Evolutionary conservation across 2,329 filamentous ascomycete genomes (phyloP).

Genomic region (Aspergillus awamori): DNA sequence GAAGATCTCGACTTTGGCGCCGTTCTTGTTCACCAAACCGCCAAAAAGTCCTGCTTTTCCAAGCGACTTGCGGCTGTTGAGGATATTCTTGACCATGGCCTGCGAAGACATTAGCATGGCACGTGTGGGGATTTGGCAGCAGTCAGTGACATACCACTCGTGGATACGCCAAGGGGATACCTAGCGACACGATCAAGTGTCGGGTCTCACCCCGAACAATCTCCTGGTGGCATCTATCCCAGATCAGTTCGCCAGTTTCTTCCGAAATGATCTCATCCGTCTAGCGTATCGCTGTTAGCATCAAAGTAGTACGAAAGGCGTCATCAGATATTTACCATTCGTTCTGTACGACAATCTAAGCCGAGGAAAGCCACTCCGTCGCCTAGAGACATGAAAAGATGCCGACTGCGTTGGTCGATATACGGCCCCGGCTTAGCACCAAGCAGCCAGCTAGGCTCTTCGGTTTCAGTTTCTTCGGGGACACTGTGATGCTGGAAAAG

Average conservation of each 20-base stretch:
- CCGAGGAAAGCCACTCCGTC: constrained; percentile 79
- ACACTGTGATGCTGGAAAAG: constrained; percentile 96
- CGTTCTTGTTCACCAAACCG: constrained; percentile 80
- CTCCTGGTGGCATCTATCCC: constrained; percentile 81
- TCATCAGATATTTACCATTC: constrained; percentile 56
- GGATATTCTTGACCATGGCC: constrained; percentile 66
- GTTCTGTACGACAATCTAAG: constrained; percentile 87
- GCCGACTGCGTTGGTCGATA: constrained; percentile 82
- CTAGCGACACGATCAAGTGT: constrained; percentile 84
- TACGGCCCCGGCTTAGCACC: constrained; percentile 82
- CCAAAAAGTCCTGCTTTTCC: constrained; percentile 80
- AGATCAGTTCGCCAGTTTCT: constrained; percentile 81
- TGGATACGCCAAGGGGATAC: constrained; percentile 81
- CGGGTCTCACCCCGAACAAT: constrained; percentile 82
- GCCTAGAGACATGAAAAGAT: constrained; percentile 82
- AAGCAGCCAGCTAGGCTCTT: constrained; percentile 90
- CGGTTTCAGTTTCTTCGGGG: constrained; percentile 73
- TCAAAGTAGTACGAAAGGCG: background rate
- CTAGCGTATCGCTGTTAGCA: constrained; percentile 32
- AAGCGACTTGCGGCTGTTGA: constrained; percentile 87
- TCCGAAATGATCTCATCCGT: constrained; percentile 78
- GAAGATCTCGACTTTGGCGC: constrained; percentile 86
- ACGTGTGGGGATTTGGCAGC: constrained; percentile 35
- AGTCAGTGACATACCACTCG: constrained; percentile 61
- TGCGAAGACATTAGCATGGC: constrained; percentile 44